Base-by-base conservation (phyloP, 176 grass and related monocot species). In the Musa beccarii region DNA sequence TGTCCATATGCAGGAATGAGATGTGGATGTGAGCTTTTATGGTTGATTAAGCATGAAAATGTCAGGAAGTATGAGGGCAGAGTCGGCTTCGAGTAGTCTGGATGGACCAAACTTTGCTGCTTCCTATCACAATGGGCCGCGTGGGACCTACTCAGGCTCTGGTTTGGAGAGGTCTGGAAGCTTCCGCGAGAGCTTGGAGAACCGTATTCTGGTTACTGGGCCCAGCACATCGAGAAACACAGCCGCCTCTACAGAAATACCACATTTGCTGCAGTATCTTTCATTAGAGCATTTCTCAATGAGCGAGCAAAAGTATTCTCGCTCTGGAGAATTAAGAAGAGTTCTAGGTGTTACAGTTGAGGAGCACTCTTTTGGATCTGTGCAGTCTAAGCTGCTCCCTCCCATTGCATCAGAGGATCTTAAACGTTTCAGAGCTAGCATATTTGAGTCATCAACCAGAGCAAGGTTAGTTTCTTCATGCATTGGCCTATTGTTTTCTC, bases 291-390 rank as follows among this genome's bases (percentile, higher is more conserved):
- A 71, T 14, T 73, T 89, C 24, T 59, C 79, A 43, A 52, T 78
- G 74, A 69, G 85, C 21, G 89, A 83, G 52, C 76, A 80, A 22
- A 91, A 81, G 81, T 86, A 84, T 75, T 84, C 76, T 80, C 87
- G 83, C 79, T 78, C 67, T 57, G 81, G 61, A 66, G 92, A 96
- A 68, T 79, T 96, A 51, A 68, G 81, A 76, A 75, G 92, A 59
- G 80, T 86, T 51, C 87, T 96, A 26, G 78, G 80, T 34, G 15
- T 81, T 74, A 73, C 83, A 16, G 66, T 84, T 11, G 87, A 87
- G 50, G 92, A 92, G 53, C 80, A 89, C 71, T 19, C 79, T 22
- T 84, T 86, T 73, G 78, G 77, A 52, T 54, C 73, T 12, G 63
- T 70, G 78, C 78, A 84, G 54, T 86, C 83, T 28, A 93, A 85